Conservation (phyloP, 169 alveolate genomes). For the Cryptosporidium canis region DNA sequence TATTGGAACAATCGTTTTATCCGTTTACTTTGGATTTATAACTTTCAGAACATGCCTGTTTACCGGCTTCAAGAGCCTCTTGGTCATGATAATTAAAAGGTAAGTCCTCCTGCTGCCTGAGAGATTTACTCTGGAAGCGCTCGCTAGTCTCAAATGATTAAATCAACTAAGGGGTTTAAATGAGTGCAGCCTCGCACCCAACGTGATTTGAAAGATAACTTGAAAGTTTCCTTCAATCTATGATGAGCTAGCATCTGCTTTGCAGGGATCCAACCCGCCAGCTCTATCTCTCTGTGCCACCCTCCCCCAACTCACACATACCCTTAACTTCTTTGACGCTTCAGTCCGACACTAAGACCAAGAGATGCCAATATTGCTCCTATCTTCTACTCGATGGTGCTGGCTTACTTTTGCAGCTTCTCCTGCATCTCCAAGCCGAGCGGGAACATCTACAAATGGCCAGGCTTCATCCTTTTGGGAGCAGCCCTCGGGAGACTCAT, state of each 20-base stretch:
- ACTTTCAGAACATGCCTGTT: conserved; percentile 33
- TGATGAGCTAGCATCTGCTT: conserved; percentile 19
- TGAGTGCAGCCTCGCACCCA: not conserved
- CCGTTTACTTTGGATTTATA: conserved; percentile 10
- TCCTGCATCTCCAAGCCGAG: not conserved
- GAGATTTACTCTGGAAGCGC: not conserved
- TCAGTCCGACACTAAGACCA: conserved; percentile 30
- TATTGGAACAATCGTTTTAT: conserved; percentile 13
- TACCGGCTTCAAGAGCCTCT: conserved; percentile 32
- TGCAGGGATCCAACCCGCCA: not conserved
- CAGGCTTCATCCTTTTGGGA: conserved; percentile 9
- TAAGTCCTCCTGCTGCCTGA: not conserved
- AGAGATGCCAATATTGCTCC: conserved; percentile 30
- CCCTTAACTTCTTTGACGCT: not conserved
- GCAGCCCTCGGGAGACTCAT: conserved; percentile 38
- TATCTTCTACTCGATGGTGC: not conserved
- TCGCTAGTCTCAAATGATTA: conserved; percentile 41
- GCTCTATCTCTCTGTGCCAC: not conserved
- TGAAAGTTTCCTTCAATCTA: not conserved
- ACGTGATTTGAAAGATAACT: not conserved
- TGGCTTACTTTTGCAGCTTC: conserved; percentile 28
- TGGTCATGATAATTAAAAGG: conserved; percentile 34
- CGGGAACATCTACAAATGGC: not conserved
- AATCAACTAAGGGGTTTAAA: conserved; percentile 65
- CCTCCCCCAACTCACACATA: not conserved